Percentiles rank a stretch among this genome's conserved stretches.
These are phyloP conservation scores for Yamadazyma akitaensis DNA, from an alignment of 805 yeast genomes.

Conservation along the genomic window DNA sequence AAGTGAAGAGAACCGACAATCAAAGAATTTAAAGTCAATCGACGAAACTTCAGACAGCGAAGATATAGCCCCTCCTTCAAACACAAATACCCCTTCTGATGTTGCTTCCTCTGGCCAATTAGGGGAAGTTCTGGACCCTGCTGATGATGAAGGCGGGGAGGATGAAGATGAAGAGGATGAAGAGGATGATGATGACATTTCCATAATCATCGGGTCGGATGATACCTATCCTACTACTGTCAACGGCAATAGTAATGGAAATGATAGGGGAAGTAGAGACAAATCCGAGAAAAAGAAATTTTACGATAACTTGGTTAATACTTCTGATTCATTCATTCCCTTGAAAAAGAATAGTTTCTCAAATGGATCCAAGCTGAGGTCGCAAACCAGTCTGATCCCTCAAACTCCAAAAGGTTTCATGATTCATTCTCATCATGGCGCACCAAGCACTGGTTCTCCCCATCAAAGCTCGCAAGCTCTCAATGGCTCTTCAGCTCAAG, in stretches of 20 bases:
- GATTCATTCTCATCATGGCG: slow-evolving; percentile 1
- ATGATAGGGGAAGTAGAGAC: slow-evolving; percentile 5
- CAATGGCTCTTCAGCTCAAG: slow-evolving; percentile 7
- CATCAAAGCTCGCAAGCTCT: slow-evolving; percentile 9
- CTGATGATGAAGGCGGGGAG: slow-evolving; percentile 10
- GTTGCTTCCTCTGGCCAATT: not conserved
- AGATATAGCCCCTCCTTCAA: not conserved
- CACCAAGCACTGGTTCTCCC: slow-evolving; percentile 3
- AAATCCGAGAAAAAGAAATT: slow-evolving; percentile 13
- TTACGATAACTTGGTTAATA: slow-evolving; percentile 11
- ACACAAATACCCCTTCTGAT: not conserved
- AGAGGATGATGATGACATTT: slow-evolving; percentile 35
- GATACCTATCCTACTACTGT: slow-evolving; percentile 24
- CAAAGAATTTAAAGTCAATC: not conserved
- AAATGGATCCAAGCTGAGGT: not conserved
- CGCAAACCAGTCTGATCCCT: slow-evolving; percentile 3
- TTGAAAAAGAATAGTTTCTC: slow-evolving; percentile 10
- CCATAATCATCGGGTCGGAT: slow-evolving; percentile 37
- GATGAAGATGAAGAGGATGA: slow-evolving; percentile 18
- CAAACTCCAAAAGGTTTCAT: slow-evolving; percentile 7
- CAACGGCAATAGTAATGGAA: slow-evolving; percentile 10
- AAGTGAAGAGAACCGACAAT: not conserved
- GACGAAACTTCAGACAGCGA: not conserved
- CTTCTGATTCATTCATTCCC: slow-evolving; percentile 23
- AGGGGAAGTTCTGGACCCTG: slow-evolving; percentile 3